Conservation (phyloP, 2,329 filamentous ascomycete species). For the Colletotrichum sp. region DNA sequence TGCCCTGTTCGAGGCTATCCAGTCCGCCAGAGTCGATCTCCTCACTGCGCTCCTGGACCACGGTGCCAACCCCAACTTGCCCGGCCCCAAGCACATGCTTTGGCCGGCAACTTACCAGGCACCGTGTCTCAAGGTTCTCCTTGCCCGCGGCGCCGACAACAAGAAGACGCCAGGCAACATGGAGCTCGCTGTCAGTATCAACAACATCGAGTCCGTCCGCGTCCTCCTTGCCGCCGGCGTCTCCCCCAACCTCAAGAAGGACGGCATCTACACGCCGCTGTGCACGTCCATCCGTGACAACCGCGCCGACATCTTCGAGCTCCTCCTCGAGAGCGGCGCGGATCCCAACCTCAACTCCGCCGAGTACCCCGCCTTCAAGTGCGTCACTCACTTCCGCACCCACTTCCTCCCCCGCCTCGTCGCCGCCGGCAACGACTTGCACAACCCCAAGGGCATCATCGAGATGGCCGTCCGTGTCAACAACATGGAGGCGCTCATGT, state of each 20-base stretch:
- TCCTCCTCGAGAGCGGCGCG: conserved; percentile 62
- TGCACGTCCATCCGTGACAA: conserved; percentile 74
- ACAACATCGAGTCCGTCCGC: conserved; percentile 66
- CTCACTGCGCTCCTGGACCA: conserved; percentile 56
- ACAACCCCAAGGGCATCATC: conserved; percentile 67
- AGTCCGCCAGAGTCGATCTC: conserved; percentile 59
- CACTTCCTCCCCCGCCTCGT: conserved; percentile 65
- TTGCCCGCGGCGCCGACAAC: conserved; percentile 62
- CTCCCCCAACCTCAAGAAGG: conserved; percentile 66
- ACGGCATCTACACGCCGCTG: conserved; percentile 70
- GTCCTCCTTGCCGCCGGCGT: conserved; percentile 63
- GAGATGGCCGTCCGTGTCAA: conserved; percentile 68
- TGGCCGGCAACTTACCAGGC: conserved; percentile 69
- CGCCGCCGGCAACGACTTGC: conserved; percentile 63
- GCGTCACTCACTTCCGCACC: conserved; percentile 67
- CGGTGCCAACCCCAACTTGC: conserved; percentile 70
- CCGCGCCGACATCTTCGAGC: conserved; percentile 63
- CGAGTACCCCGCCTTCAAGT: conserved; percentile 73
- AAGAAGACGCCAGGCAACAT: conserved; percentile 67
- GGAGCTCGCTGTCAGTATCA: conserved; percentile 67
- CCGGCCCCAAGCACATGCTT: conserved; percentile 71
- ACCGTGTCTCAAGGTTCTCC: conserved; percentile 61
- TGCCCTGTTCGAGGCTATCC: conserved; percentile 67
- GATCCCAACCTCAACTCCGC: conserved; percentile 67
- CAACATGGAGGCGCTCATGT: conserved; percentile 64